Conservation (phyloP, 2,329 filamentous ascomycete genomes). For the Pseudocercospora pini-densiflorae region DNA sequence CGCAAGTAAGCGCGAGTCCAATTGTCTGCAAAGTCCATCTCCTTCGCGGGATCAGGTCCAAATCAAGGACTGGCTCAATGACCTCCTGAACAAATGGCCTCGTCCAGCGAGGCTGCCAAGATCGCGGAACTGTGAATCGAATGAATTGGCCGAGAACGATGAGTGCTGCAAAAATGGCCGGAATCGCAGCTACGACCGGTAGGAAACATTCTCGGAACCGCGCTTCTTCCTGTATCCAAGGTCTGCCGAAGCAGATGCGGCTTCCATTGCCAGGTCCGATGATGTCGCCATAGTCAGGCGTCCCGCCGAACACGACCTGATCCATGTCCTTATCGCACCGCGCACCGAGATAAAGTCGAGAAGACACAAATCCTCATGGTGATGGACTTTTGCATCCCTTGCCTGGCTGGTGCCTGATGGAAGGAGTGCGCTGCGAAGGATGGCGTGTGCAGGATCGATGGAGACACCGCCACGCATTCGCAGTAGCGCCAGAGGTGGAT, state of each 20-base stretch:
- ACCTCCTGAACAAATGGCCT: slow-evolving; percentile 56
- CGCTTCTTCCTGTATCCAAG: slow-evolving; percentile 43
- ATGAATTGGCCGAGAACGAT: slow-evolving; percentile 45
- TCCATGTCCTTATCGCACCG: neutral
- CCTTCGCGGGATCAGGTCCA: slow-evolving; percentile 40
- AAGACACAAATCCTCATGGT: neutral
- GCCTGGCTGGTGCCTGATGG: neutral
- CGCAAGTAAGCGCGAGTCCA: slow-evolving; percentile 27
- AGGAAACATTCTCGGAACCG: slow-evolving; percentile 48
- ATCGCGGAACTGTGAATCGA: slow-evolving; percentile 27
- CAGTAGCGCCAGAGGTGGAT: neutral
- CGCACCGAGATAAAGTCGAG: neutral
- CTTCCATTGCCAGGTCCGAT: neutral
- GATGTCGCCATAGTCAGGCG: neutral
- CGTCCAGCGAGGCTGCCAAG: slow-evolving; percentile 55
- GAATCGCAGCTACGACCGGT: slow-evolving; percentile 45
- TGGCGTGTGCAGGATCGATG: neutral
- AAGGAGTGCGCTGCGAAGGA: neutral
- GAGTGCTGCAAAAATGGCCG: slow-evolving; percentile 42
- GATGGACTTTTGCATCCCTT: neutral
- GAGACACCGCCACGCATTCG: slow-evolving; percentile 1
- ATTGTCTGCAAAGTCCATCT: slow-evolving; percentile 29
- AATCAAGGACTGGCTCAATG: slow-evolving; percentile 24
- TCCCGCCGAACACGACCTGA: slow-evolving; percentile 1
- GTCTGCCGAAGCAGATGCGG: slow-evolving; percentile 31